Percentiles rank a stretch among this genome's conserved stretches.
Conservation (phyloP, 768 basidiomycete genomes). For the Trametes sanguinea region DNA sequence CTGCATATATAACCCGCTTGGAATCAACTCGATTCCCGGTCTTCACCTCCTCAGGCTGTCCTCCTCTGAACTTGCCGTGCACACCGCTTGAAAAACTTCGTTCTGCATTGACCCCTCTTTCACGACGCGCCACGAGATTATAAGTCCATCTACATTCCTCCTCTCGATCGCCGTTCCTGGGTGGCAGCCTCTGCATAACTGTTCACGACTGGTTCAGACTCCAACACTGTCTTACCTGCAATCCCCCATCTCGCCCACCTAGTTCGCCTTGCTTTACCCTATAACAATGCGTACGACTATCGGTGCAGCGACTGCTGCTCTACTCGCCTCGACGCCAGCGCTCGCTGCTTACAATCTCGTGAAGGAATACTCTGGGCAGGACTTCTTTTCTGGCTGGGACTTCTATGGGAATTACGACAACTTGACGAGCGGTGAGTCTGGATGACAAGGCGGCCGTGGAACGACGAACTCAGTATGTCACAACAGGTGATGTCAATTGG, state of each 20-base stretch:
- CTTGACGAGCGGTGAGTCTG: constrained; percentile 35
- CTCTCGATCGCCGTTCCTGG: not conserved
- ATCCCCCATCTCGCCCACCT: not conserved
- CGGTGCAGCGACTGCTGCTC: constrained; percentile 2
- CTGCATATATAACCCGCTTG: constrained; percentile 4
- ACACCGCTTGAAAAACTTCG: too few relatives aligned
- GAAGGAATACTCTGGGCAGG: constrained; percentile 38
- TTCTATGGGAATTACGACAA: constrained; percentile 44
- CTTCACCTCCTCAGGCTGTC: not conserved
- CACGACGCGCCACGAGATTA: not conserved
- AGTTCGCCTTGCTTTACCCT: not conserved
- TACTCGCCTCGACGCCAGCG: constrained; percentile 15
- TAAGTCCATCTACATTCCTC: not conserved
- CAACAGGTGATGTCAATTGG: constrained; percentile 65
- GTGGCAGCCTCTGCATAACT: not conserved
- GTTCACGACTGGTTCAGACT: not conserved
- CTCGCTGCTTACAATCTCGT: constrained; percentile 36
- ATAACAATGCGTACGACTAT: constrained; percentile 3
- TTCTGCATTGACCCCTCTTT: not conserved
- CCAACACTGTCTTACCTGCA: not conserved
- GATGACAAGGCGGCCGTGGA: not conserved
- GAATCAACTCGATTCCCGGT: too few relatives aligned
- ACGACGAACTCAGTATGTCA: constrained; percentile 30
- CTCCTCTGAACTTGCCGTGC: not conserved
- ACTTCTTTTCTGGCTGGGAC: constrained; percentile 48